Evolutionary conservation across 805 yeast species (phyloP), one percentile per base, ranked within the genome.

Genomic region (Yarrowia sp.): DNA sequence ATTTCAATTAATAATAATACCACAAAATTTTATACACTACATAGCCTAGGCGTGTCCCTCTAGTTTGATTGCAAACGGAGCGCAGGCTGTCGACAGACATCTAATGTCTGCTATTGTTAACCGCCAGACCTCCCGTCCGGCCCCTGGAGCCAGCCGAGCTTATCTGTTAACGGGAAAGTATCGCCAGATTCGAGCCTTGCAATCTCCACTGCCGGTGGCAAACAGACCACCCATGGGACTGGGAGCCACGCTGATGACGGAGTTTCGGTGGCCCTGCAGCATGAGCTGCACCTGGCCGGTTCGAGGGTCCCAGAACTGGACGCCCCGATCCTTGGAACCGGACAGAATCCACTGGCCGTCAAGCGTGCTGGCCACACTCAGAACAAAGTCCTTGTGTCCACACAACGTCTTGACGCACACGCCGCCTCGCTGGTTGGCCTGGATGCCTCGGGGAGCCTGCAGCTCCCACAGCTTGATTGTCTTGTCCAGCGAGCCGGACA

Each of bases 181-280:
- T 76, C 88, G 85, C 99, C 99, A 93, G 73, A 93, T 89, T 77
- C 97, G 85, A 43, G 98, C 98, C 75, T 92, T 90, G 77, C 96
- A 93, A 78, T 93, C 98, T 75, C 98, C 99, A 77, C 91, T 84
- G 65, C 98, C 98, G 14, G 98, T 92, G 64, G 98, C 98, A 80
- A 93, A 95, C 71, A 90, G 86, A 56, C 96, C 93, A 67, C 90
- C 87, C 67, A 85, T 86, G 70, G 92, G 91, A 24, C 95, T 86
- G 22, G 95, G 97, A 56, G 96, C 91, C 41, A 93, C 98, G 64
- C 93, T 87, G 70, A 93, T 93, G 54, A 95, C 98, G 10, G 96
- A 89, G 80, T 93, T 93, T 75, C 95, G 86, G 77, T 93, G 98
- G 36, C 98, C 98, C 79, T 92, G 98, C 71, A 95, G 82, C 97